These are phyloP conservation scores for Zea luxurians DNA, from an alignment of 176 grass and related monocot genomes.

Conservation along the genomic window DNA sequence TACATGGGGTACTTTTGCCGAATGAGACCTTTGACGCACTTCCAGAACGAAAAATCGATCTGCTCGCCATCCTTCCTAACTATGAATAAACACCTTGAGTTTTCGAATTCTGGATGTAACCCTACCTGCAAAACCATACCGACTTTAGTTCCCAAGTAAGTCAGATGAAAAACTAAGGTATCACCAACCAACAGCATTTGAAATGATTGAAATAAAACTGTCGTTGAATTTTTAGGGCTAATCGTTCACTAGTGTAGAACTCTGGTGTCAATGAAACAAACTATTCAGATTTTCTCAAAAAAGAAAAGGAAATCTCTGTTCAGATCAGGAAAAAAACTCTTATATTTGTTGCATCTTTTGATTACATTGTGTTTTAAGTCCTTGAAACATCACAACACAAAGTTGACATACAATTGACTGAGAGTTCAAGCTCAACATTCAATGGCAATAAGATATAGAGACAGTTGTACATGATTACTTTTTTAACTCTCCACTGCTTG, in stretches of 20 bases:
- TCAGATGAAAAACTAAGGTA: neutral
- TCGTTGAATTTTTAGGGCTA: neutral
- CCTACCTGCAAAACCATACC: constrained; percentile 63
- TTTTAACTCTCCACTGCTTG: neutral
- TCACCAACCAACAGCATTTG: neutral
- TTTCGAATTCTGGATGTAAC: constrained; percentile 81
- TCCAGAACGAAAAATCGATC: constrained; percentile 97
- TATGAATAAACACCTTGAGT: constrained; percentile 89
- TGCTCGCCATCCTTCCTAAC: constrained; percentile 71
- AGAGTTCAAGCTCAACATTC: constrained; percentile 9
- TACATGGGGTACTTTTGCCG: constrained; percentile 84
- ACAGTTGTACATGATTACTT: neutral
- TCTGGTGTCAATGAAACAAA: neutral
- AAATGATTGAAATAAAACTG: neutral
- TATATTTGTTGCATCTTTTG: constrained; percentile 19
- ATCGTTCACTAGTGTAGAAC: neutral
- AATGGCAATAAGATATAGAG: neutral
- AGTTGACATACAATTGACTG: neutral
- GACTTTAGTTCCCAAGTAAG: constrained; percentile 16
- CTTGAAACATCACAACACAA: neutral
- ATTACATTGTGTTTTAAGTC: neutral
- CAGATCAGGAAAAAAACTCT: neutral
- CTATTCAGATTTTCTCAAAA: neutral
- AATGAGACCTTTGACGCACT: constrained; percentile 96
- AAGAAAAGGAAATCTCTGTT: neutral